A percentile compares a stretch with the other conserved stretches of the same genome.
Evolutionary conservation across 495 filamentous ascomycete species (phyloP).

Genomic region (Xylaria palmicola): DNA sequence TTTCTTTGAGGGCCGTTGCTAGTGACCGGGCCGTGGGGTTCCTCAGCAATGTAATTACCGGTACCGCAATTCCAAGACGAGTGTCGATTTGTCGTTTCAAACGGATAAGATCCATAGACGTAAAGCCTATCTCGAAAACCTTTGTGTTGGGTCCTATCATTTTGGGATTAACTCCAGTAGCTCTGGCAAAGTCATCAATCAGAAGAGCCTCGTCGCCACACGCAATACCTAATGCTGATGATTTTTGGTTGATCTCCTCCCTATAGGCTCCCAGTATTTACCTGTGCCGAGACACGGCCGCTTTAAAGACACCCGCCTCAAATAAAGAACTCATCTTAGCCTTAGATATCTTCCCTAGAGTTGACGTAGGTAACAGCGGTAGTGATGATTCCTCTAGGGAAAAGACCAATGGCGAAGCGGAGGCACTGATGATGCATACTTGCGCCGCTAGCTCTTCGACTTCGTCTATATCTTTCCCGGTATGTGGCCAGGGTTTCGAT

Average conservation of each 20-base stretch:
- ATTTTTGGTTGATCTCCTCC: conserved; percentile 12
- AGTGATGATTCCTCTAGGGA: neutral
- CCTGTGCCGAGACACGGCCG: conserved; percentile 17
- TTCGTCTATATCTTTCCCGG: no score
- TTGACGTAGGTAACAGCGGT: conserved; percentile 39
- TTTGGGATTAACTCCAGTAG: conserved; percentile 12
- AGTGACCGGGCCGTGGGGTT: conserved; percentile 38
- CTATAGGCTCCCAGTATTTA: conserved; percentile 13
- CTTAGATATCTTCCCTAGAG: conserved; percentile 52
- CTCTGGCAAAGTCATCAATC: conserved; percentile 18
- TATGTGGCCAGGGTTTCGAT: neutral
- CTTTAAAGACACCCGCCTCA: conserved; percentile 34
- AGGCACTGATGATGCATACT: no score
- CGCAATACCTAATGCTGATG: neutral
- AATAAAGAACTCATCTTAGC: conserved; percentile 37
- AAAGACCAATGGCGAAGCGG: conserved; percentile 21
- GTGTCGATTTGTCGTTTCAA: conserved; percentile 26
- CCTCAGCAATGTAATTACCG: conserved; percentile 45
- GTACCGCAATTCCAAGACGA: conserved; percentile 24
- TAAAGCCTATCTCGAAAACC: conserved; percentile 44
- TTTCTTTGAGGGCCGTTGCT: conserved; percentile 25
- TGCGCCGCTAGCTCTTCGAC: no score
- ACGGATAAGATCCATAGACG: conserved; percentile 46
- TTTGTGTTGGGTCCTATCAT: conserved; percentile 29
- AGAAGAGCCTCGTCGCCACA: conserved; percentile 9